These are phyloP conservation scores for Penicillium pulvis DNA, from an alignment of 495 filamentous ascomycete species.

Conservation along the genomic window DNA sequence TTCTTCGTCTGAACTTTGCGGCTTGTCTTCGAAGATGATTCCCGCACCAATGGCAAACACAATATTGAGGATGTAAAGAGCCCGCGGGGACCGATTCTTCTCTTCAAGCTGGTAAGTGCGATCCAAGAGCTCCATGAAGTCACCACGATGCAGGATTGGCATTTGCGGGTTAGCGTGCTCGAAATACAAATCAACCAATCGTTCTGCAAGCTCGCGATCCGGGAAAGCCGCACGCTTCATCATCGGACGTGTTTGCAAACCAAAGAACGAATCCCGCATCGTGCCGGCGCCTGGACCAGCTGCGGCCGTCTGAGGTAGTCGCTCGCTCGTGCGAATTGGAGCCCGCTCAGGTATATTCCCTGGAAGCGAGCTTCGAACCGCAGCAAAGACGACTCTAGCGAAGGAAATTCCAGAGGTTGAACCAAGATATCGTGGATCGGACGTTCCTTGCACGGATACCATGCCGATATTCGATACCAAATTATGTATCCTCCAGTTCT, in stretches of 20 bases:
- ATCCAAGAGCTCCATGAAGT: slow-evolving; percentile 85
- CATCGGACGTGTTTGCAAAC: slow-evolving; percentile 83
- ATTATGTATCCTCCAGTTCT: slow-evolving; percentile 66
- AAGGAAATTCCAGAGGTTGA: slow-evolving; percentile 93
- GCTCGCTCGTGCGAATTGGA: slow-evolving; percentile 50
- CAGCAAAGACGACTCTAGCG: slow-evolving; percentile 90
- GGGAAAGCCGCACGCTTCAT: slow-evolving; percentile 88
- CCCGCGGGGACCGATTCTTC: slow-evolving; percentile 72
- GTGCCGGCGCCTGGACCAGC: slow-evolving; percentile 61
- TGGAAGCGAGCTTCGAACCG: slow-evolving; percentile 80
- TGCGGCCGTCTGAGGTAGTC: slow-evolving; percentile 44
- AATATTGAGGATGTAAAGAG: slow-evolving; percentile 92
- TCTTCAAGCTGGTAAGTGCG: slow-evolving; percentile 70
- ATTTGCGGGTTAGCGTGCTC: slow-evolving; percentile 96
- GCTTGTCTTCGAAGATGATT: slow-evolving; percentile 77
- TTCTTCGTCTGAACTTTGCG: slow-evolving; percentile 43
- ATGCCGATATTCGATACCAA: slow-evolving; percentile 76
- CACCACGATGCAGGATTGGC: slow-evolving; percentile 82
- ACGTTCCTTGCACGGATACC: slow-evolving; percentile 73
- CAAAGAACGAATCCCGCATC: slow-evolving; percentile 95
- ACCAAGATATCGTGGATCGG: slow-evolving; percentile 78
- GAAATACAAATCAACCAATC: slow-evolving; percentile 83
- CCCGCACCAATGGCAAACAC: slow-evolving; percentile 97
- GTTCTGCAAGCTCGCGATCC: slow-evolving; percentile 66
- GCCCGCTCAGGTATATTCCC: slow-evolving; percentile 60